Evolutionary conservation across 148 eudicot species (phyloP).

Genomic region (Rhododendron vialii): DNA sequence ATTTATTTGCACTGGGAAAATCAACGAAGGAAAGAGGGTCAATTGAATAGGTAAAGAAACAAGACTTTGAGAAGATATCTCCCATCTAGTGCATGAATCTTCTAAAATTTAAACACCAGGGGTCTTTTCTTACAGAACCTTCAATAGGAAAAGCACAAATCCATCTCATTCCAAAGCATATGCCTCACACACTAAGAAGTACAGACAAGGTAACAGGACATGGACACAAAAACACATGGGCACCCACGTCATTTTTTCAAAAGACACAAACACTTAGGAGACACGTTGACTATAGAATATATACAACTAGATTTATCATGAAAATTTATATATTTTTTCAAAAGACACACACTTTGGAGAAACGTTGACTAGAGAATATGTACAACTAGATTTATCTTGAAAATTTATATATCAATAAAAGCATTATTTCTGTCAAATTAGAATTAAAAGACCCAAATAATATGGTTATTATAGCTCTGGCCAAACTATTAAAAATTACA

Average conservation of each 20-base stretch:
- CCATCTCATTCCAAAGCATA: neutral
- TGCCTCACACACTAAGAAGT: neutral
- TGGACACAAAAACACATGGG: neutral
- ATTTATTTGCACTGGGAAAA: slow-evolving; percentile 20
- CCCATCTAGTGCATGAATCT: neutral
- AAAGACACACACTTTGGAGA: neutral
- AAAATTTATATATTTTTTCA: neutral
- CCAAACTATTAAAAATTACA: neutral
- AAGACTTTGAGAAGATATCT: neutral
- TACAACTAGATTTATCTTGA: neutral
- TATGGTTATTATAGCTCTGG: neutral
- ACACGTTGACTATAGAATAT: neutral
- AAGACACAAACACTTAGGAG: neutral
- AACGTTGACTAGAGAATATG: neutral
- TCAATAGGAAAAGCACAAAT: slow-evolving; percentile 9
- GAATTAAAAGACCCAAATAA: neutral
- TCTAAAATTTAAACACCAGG: neutral
- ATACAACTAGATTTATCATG: neutral
- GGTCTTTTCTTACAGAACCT: neutral
- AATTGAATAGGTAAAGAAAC: neutral
- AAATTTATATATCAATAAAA: neutral
- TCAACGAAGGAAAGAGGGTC: slow-evolving; percentile 2
- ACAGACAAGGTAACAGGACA: neutral
- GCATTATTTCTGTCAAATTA: neutral
- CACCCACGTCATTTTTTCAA: neutral